Percentiles rank a stretch among this genome's conserved stretches.
phyloP scores from a whole-genome alignment of 108 stramenopile species.

The Pseudonitzschia pungens region DNA sequence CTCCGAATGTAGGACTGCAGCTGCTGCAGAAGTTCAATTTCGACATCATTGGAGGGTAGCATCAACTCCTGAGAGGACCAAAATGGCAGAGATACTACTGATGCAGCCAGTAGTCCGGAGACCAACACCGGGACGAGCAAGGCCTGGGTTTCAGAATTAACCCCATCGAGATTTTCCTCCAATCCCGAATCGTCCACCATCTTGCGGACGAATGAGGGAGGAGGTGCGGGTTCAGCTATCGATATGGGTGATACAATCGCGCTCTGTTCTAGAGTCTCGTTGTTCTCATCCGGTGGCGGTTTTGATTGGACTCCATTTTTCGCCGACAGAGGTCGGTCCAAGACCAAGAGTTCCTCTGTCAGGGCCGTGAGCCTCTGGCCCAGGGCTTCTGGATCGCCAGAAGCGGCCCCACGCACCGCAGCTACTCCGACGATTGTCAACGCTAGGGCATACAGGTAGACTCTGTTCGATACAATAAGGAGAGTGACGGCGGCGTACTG shows the following conservation, averaged over 20 bases:
- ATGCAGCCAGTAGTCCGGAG: constrained; percentile 22
- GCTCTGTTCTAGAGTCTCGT: neutral
- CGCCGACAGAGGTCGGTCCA: constrained; percentile 15
- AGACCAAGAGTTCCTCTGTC: constrained; percentile 31
- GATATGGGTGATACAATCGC: neutral
- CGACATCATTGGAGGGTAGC: neutral
- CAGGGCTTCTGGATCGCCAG: constrained; percentile 4
- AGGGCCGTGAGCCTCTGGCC: constrained; percentile 30
- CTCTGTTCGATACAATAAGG: constrained; percentile 32
- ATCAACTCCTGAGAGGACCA: neutral
- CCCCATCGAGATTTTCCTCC: constrained; percentile 25
- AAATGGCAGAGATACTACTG: constrained; percentile 16
- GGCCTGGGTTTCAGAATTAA: constrained; percentile 30
- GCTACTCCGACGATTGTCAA: constrained; percentile 33
- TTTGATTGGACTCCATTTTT: neutral
- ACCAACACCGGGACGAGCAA: constrained; percentile 29
- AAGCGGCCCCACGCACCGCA: constrained; percentile 16
- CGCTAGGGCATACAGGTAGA: constrained; percentile 29
- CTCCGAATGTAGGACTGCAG: constrained; percentile 6
- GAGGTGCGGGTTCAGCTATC: neutral
- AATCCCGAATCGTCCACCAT: constrained; percentile 23
- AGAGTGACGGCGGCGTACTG: constrained; percentile 29
- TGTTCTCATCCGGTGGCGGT: neutral
- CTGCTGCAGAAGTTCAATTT: neutral
- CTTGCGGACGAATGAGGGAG: constrained; percentile 2